A percentile compares a stretch with the other conserved stretches of the same genome.
phyloP scores from a whole-genome alignment of 2,329 filamentous ascomycete genomes.

The Fusarium proliferatum region DNA sequence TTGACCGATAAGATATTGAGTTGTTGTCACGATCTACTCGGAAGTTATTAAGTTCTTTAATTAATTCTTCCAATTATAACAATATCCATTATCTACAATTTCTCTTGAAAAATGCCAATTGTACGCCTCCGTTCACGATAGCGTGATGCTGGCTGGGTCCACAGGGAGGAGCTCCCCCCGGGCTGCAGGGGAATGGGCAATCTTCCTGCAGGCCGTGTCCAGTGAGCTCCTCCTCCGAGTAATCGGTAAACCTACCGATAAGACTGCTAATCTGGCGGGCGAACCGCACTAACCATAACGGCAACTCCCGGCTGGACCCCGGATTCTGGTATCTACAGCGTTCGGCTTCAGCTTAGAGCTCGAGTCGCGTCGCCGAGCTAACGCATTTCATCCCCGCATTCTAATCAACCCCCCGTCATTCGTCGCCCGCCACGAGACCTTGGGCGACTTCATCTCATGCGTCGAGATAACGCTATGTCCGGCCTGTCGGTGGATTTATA shows the following conservation, averaged over 20 bases:
- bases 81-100: neutral
- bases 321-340: neutral
- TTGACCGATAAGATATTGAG: neutral
- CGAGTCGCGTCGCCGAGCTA: neutral
- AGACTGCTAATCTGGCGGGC: neutral
- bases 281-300: neutral
- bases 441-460: neutral
- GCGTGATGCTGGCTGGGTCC: neutral
- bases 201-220: neutral
- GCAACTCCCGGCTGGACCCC: slow-evolving; percentile 13
- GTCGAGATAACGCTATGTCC: slow-evolving; percentile 12
- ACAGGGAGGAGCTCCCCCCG: slow-evolving; percentile 21
- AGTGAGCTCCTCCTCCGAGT: slow-evolving; percentile 9
- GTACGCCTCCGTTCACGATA: fast-evolving
- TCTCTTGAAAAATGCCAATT: neutral
- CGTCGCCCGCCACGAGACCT: neutral
- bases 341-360: neutral
- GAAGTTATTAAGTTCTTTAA: neutral
- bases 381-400: neutral
- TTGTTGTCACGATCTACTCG: neutral
- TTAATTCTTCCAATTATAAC: neutral
- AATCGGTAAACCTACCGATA: neutral
- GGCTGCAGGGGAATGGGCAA: neutral
- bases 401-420: slow-evolving; percentile 6
- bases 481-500: slow-evolving; percentile 11